These are phyloP conservation scores for Glycine tomentella DNA, from an alignment of 306 rosid species.

Conservation along the genomic window DNA sequence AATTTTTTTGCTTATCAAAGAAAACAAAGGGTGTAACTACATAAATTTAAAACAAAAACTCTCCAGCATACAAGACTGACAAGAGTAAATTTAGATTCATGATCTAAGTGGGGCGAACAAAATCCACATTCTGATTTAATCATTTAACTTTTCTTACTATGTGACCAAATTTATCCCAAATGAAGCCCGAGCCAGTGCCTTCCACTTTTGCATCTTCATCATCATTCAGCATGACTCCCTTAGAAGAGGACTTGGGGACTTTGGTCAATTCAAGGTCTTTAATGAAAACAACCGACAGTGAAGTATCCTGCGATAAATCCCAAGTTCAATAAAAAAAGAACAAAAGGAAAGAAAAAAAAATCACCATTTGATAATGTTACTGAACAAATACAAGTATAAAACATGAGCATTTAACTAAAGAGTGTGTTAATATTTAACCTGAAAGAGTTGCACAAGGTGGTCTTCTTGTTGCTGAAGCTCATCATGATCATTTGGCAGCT, in stretches of 20 bases:
- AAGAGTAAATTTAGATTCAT: too few species aligned
- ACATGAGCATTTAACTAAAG: too few species aligned
- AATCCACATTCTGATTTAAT: too few species aligned
- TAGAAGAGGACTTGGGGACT: constrained; percentile 55
- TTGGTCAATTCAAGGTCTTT: constrained; percentile 80
- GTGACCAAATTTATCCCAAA: constrained; percentile 97
- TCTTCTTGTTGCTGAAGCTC: constrained; percentile 77
- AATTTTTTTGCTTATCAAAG: too few species aligned
- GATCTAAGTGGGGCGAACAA: too few species aligned
- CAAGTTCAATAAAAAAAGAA: constrained; percentile 12
- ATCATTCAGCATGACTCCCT: constrained; percentile 53
- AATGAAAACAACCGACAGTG: constrained; percentile 83
- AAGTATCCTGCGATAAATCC: constrained; percentile 66
- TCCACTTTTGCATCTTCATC: constrained; percentile 74
- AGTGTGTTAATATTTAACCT: constrained; percentile 45
- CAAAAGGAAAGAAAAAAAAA: not conserved
- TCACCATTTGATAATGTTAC: not conserved
- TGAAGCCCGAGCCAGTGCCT: constrained; percentile 97
- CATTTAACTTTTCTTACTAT: constrained; percentile 60
- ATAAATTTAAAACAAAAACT: too few species aligned
- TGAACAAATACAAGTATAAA: too few species aligned
- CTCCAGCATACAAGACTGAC: too few species aligned
- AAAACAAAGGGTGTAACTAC: too few species aligned
- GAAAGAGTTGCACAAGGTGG: constrained; percentile 63
- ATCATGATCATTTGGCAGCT: constrained; percentile 50